Percentiles rank a stretch among this genome's conserved stretches.
phyloP scores from a whole-genome alignment of 73 alveolate species.

The Effrenium voratum region DNA sequence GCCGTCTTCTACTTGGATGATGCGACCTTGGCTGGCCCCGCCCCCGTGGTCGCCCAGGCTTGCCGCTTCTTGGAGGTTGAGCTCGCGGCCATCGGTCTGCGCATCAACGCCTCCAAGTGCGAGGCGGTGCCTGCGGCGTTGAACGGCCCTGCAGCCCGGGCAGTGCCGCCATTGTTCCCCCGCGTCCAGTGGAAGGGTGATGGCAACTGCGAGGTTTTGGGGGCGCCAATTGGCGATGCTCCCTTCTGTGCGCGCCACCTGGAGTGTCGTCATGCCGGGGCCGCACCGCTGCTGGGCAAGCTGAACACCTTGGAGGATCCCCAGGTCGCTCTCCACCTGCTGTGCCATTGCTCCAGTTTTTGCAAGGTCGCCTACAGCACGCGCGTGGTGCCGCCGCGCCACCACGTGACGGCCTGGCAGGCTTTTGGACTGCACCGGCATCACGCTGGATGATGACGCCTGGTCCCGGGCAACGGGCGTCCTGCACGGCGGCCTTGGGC shows the following conservation, averaged over 20 bases:
- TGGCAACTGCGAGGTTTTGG: background rate
- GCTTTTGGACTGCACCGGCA: background rate
- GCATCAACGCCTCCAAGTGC: too few relatives aligned
- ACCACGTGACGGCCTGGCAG: background rate
- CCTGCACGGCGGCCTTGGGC: background rate
- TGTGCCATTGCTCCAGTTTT: background rate
- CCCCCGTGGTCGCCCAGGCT: too few relatives aligned
- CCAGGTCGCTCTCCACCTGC: background rate
- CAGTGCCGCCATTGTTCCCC: too few relatives aligned
- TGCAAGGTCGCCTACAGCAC: background rate
- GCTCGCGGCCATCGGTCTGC: too few relatives aligned
- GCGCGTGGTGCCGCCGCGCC: background rate
- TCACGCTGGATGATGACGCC: background rate
- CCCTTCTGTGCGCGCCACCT: background rate
- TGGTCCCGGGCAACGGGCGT: background rate
- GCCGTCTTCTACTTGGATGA: too few relatives aligned
- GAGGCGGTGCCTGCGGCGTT: too few relatives aligned
- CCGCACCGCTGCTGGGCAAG: background rate
- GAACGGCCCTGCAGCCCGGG: too few relatives aligned
- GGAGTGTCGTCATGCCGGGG: background rate
- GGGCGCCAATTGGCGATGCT: background rate
- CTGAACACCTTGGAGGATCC: background rate
- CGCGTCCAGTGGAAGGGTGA: too few relatives aligned
- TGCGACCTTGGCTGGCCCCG: too few relatives aligned
- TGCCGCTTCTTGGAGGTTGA: too few relatives aligned